Evolutionary conservation across 257 asterid species (phyloP).

Genomic region (Salvia rosmarinus): DNA sequence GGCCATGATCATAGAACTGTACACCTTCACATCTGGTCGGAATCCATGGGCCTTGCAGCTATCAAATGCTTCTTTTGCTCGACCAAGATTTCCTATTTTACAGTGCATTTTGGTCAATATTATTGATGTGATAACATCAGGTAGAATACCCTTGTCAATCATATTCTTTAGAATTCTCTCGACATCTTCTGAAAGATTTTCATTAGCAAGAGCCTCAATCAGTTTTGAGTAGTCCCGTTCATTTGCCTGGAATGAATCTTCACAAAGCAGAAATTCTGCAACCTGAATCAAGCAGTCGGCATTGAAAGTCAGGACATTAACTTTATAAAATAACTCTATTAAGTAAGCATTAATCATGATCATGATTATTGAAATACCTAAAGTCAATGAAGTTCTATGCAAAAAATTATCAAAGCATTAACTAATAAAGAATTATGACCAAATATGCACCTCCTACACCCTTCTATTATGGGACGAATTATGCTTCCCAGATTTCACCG

Average conservation of each 20-base stretch:
- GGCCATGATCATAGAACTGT: conserved; percentile 68
- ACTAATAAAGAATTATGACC: background rate
- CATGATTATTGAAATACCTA: background rate
- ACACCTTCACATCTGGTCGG: conserved; percentile 62
- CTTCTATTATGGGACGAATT: conserved; percentile 1
- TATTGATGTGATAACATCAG: conserved; percentile 61
- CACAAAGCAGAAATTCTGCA: conserved; percentile 73
- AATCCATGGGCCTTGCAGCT: conserved; percentile 55
- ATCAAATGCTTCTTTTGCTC: conserved; percentile 58
- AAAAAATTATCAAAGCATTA: conserved; percentile 2
- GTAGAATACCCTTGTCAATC: conserved; percentile 63
- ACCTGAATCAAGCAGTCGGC: conserved; percentile 45
- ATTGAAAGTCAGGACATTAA: conserved; percentile 18
- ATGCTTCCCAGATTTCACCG: background rate
- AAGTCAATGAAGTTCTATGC: background rate
- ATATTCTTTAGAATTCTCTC: conserved; percentile 76
- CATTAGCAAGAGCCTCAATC: conserved; percentile 58
- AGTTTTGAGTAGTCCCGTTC: conserved; percentile 73
- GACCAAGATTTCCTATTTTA: conserved; percentile 60
- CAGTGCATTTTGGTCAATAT: conserved; percentile 67
- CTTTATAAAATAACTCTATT: background rate
- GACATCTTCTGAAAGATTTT: conserved; percentile 60
- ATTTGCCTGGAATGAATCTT: conserved; percentile 74
- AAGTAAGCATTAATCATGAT: background rate
- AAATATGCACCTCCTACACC: conserved; percentile 21